Base-by-base conservation (phyloP, 2,329 filamentous ascomycete species). In the Pseudogymnoascus sp. region DNA sequence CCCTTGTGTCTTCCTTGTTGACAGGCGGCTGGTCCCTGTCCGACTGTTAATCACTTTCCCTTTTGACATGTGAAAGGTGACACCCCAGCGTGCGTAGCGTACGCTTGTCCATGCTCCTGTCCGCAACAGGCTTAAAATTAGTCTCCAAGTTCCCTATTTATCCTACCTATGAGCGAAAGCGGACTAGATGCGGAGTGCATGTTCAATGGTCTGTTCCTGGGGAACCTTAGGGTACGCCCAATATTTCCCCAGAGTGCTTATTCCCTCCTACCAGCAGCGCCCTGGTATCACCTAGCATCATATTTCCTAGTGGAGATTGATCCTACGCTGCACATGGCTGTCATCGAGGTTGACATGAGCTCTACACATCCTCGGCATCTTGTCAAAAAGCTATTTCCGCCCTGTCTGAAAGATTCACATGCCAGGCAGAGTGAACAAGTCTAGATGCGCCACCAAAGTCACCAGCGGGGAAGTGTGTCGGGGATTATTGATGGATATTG, bases 171-270 rank as follows among this genome's bases (percentile, higher is more conserved):
- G 50, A 56, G 29, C 50, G 11, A 56, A 56, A 33, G 29, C 10
- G 50, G 50, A 56, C 50, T 56, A 56, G 50, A 56, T 56, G 50
- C 50, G 50, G 50, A 56, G 50, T 19, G 26, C 50, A 56, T 33
- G 19, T 56, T 56, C 50, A 56, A 56, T 56, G 50, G 50, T 56
- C 50, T 56, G 50, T 56, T 56, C 50, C 50, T 56, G 50, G 29
- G 50, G 26, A 19, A 56, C 21, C 29, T 29, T 56, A 26, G 47
- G 47, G 8, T 56, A 56, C 29, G 47, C 26, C 8, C 47, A 26
- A 56, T 56, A 56, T 56, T 29, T 33, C 29, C 29, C 16, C 50
- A 19, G 50, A 33, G 11, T 56, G 26, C 29, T 56, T 56, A 26
- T 56, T 56, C 50, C 50, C 26, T 19, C 50, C 29, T 33, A 56